Percentiles rank a stretch among this genome's conserved stretches.
Evolutionary conservation across 768 basidiomycete species (phyloP).

Genomic region (Terana coerulea): DNA sequence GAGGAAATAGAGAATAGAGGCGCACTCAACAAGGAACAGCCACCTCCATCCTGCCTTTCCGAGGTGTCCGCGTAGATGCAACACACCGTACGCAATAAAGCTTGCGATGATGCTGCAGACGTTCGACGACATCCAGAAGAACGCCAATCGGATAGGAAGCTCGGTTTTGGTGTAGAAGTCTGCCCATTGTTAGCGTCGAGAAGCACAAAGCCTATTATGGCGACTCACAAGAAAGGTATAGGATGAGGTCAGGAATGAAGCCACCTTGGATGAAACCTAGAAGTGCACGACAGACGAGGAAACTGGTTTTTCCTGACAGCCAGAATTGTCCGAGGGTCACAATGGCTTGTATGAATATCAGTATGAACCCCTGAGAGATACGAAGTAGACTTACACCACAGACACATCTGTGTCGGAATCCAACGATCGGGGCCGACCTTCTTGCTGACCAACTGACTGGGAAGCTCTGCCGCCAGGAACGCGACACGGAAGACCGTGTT

Average conservation of each 20-base stretch:
- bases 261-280: slow-evolving; percentile 48
- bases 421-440: slow-evolving; percentile 56
- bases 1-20: slow-evolving; percentile 37
- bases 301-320: slow-evolving; percentile 45
- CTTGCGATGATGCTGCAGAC: slow-evolving; percentile 24
- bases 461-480: slow-evolving; percentile 41
- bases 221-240: slow-evolving; percentile 48
- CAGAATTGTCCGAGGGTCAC: slow-evolving; percentile 54
- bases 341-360: slow-evolving; percentile 38
- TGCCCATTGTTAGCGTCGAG: slow-evolving; percentile 1
- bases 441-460: slow-evolving; percentile 60
- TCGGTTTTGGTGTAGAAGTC: slow-evolving; percentile 55
- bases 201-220: background rate
- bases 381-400: slow-evolving; percentile 15
- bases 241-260: slow-evolving; percentile 34
- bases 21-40: slow-evolving; percentile 54
- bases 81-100: slow-evolving; percentile 59
- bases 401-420: slow-evolving; percentile 50
- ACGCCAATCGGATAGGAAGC: slow-evolving; percentile 18
- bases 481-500: slow-evolving; percentile 17
- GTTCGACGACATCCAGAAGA: slow-evolving; percentile 19
- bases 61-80: slow-evolving; percentile 52
- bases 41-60: slow-evolving; percentile 56
- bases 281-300: slow-evolving; percentile 41
- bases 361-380: background rate